Conservation (phyloP, 2,329 filamentous ascomycete species). For the Hypoxylon sp. region DNA sequence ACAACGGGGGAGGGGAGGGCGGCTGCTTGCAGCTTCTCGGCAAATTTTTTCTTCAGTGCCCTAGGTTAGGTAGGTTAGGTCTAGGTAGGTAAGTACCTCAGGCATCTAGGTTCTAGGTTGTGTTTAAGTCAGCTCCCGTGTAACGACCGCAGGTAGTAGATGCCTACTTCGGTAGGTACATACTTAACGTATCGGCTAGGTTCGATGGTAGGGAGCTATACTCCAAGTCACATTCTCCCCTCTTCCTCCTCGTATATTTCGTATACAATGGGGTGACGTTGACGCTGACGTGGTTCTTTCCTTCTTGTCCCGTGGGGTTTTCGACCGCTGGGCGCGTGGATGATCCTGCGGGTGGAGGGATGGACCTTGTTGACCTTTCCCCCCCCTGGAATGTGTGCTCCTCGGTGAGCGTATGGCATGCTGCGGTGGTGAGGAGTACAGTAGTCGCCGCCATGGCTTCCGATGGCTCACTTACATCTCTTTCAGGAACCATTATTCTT, state of each 20-base stretch:
- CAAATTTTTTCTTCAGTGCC: slow-evolving; percentile 34
- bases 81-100: too few relatives aligned
- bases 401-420: slow-evolving; percentile 8
- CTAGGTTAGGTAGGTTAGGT: too few relatives aligned
- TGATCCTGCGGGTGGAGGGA: neutral
- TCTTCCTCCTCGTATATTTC: neutral
- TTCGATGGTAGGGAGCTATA: neutral
- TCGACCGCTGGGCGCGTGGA: slow-evolving; percentile 8
- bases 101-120: neutral
- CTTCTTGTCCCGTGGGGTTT: neutral
- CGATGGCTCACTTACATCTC: slow-evolving; percentile 25
- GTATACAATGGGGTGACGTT: neutral
- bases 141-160: neutral
- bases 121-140: slow-evolving; percentile 16
- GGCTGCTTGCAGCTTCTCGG: slow-evolving; percentile 39
- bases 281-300: slow-evolving; percentile 21
- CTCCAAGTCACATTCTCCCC: neutral
- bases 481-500: slow-evolving; percentile 29
- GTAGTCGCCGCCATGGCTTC: slow-evolving; percentile 15
- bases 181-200: neutral
- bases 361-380: neutral
- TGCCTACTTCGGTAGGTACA: neutral
- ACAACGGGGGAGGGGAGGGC: slow-evolving; percentile 14
- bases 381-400: neutral
- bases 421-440: neutral